phyloP scores from a whole-genome alignment of 257 asterid genomes.

The Henckelia pumila region DNA sequence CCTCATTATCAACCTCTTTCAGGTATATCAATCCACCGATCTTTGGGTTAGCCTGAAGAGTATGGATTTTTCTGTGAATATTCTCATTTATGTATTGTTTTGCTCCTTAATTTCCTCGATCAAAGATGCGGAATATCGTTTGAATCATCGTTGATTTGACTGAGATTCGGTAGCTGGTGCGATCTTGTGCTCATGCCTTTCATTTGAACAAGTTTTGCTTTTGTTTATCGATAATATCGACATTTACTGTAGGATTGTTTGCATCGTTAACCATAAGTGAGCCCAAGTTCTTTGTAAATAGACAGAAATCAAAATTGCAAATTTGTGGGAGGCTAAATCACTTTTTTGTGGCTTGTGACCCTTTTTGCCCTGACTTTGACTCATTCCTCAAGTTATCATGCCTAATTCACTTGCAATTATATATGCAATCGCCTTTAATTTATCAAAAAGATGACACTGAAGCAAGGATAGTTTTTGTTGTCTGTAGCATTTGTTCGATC shows the following conservation, averaged over 20 bases:
- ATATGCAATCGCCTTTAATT: neutral
- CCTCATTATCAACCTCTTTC: conserved; percentile 62
- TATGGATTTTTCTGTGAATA: neutral
- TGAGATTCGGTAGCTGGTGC: neutral
- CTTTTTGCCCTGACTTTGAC: conserved; percentile 1
- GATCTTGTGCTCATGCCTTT: neutral
- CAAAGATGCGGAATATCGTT: too few relatives aligned
- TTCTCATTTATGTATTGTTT: neutral
- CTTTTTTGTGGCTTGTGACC: neutral
- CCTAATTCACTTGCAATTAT: neutral
- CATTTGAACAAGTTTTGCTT: neutral
- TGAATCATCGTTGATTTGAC: neutral
- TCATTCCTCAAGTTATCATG: conserved; percentile 8
- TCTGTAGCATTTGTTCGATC: neutral
- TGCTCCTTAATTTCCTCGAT: neutral
- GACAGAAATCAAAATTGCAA: neutral
- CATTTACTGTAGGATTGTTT: neutral
- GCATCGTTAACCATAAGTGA: neutral
- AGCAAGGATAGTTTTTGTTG: neutral
- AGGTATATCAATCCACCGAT: conserved; percentile 35
- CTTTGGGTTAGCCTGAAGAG: neutral
- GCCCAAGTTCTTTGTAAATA: neutral
- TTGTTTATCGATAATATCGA: neutral
- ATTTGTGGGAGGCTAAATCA: neutral
- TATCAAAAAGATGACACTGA: neutral